Conservation (phyloP, 2,329 filamentous ascomycete genomes). For the Fusarium verticillioides region DNA sequence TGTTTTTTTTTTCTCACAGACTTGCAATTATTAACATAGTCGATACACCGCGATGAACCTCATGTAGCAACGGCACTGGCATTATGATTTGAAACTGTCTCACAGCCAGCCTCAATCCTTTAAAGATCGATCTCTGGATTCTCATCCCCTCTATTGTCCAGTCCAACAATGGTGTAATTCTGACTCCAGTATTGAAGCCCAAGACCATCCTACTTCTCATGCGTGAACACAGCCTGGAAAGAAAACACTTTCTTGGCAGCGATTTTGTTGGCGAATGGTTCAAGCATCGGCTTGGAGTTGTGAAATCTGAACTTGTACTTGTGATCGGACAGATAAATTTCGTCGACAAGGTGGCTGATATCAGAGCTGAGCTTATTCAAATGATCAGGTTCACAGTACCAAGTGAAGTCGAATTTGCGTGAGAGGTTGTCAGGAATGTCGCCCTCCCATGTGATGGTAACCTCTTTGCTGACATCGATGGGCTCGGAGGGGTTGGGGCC, state of each 20-base stretch:
- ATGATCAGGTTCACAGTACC: background rate
- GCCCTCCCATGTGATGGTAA: constrained; percentile 2
- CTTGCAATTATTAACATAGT: background rate
- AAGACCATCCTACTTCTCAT: background rate
- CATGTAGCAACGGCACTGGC: background rate
- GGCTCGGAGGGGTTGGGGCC: background rate
- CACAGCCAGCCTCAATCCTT: background rate
- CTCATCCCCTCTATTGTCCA: background rate
- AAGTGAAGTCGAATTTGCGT: background rate
- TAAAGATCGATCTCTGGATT: background rate
- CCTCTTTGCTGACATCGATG: background rate
- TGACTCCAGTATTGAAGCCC: background rate
- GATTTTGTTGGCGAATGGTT: background rate
- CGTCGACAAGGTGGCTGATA: background rate
- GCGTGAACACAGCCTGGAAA: background rate
- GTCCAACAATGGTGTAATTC: background rate
- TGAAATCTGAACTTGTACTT: background rate
- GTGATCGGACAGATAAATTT: background rate
- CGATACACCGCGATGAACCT: accelerated
- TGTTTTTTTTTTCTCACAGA: background rate
- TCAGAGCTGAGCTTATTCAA: background rate
- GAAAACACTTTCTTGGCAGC: background rate
- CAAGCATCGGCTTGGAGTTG: background rate
- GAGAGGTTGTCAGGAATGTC: background rate
- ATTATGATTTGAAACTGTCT: too few species aligned